phyloP scores from a whole-genome alignment of 106 monocot species.

The Dendrobium huoshanense region DNA sequence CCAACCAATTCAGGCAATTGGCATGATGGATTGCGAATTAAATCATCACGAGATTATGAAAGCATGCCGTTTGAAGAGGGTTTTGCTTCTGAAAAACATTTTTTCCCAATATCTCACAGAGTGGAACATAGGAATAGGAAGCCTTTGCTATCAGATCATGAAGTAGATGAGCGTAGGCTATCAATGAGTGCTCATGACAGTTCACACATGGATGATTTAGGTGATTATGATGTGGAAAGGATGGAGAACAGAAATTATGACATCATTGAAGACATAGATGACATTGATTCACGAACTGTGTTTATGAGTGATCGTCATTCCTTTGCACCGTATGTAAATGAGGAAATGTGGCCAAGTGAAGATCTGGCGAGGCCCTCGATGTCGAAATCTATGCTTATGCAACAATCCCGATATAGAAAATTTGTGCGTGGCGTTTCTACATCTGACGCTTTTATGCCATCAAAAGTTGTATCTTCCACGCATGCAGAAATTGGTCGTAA shows the following conservation, averaged over 20 bases:
- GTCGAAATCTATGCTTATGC: conserved; percentile 4
- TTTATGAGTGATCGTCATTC: conserved; percentile 12
- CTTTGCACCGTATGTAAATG: conserved; percentile 12
- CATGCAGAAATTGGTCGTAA: conserved; percentile 9
- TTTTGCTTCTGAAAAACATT: conserved; percentile 27
- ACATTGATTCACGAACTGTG: conserved; percentile 12
- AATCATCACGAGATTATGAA: conserved; percentile 14
- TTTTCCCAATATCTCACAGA: conserved; percentile 26
- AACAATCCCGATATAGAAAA: conserved; percentile 8
- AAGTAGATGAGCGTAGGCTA: conserved; percentile 9
- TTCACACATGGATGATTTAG: conserved; percentile 17
- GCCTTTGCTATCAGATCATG: conserved; percentile 12
- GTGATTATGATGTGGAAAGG: conserved; percentile 29
- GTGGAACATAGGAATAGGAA: conserved; percentile 20
- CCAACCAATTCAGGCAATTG: conserved; percentile 11
- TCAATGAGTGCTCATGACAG: conserved; percentile 13
- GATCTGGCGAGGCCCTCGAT: not conserved
- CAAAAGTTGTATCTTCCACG: conserved; percentile 11
- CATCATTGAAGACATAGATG: conserved; percentile 14
- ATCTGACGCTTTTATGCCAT: conserved; percentile 12
- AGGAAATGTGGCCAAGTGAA: conserved; percentile 23
- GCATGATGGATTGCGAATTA: conserved; percentile 12
- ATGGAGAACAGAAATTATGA: conserved; percentile 20
- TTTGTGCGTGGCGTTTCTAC: conserved; percentile 9
- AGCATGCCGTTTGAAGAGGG: conserved; percentile 12